Conservation (phyloP, 352 stramenopile species). For the Peronospora farinosa region DNA sequence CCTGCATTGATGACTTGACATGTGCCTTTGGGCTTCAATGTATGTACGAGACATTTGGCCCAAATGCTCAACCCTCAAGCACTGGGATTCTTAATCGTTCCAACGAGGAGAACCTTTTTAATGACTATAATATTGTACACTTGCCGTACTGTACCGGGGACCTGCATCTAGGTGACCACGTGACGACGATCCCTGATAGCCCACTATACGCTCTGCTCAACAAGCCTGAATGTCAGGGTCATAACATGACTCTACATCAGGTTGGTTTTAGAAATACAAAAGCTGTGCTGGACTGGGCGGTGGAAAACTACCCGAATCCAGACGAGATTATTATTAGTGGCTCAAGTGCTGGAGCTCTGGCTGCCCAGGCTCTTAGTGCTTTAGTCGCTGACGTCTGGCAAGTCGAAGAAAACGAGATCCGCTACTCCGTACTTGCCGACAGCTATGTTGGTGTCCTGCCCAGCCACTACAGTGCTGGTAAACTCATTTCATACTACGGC, state of each 20-base stretch:
- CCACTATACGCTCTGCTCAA: slow-evolving; percentile 35
- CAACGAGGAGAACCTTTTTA: slow-evolving; percentile 60
- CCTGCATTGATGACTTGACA: slow-evolving; percentile 56
- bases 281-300: slow-evolving; percentile 53
- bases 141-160: slow-evolving; percentile 71
- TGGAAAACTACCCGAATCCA: slow-evolving; percentile 53
- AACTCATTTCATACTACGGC: slow-evolving; percentile 57
- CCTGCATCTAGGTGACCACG: slow-evolving; percentile 48
- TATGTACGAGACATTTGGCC: slow-evolving; percentile 47
- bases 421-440: slow-evolving; percentile 52
- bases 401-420: slow-evolving; percentile 45
- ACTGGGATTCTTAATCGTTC: slow-evolving; percentile 55
- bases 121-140: slow-evolving; percentile 73
- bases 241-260: slow-evolving; percentile 50
- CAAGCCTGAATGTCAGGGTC: slow-evolving; percentile 33
- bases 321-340: slow-evolving; percentile 52
- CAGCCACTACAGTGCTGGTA: slow-evolving; percentile 35
- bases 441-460: slow-evolving; percentile 62
- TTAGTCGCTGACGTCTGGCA: slow-evolving; percentile 53
- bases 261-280: slow-evolving; percentile 61
- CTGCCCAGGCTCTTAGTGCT: slow-evolving; percentile 38
- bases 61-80: slow-evolving; percentile 43
- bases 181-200: slow-evolving; percentile 26
- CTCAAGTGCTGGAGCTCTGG: slow-evolving; percentile 51
- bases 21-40: slow-evolving; percentile 66